Base-by-base conservation (phyloP, 805 yeast species). In the Candida caryicola region DNA sequence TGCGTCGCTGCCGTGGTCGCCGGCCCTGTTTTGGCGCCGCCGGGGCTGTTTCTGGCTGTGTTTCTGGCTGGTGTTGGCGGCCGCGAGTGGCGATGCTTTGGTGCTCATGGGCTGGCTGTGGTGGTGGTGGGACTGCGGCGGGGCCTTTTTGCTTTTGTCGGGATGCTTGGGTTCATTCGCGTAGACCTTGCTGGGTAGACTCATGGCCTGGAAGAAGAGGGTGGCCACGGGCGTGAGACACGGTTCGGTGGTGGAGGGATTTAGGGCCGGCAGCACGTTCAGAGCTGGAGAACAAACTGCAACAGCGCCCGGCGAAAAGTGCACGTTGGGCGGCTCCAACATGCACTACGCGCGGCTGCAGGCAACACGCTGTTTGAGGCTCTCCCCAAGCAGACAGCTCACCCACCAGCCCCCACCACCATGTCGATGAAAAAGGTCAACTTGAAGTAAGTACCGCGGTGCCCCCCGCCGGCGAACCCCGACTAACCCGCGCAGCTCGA, bases 401-500 rank as follows among this genome's bases (percentile, higher is more conserved):
- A 28, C 17, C 34, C 18, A 21, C 34, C 4, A 26, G 21, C 17
- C 28, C 18, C 6, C 7, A 10, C 13, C 14, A 21, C 13, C 17
- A 23, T 13, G 6, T 17, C 36, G 9, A n/a, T 31, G 13, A 51
- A 51, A 43, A 56, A 50, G 40, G 47, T 50, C 36, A 60, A 60
- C 43, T 50, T 60, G 42, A 53, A 59, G 64, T 59, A 54, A 38
- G 62, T 57, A 40, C 16, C 23, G 18, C 23, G n/a, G 2, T 4
- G 4, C 2, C 4, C 13, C 7, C 23, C 26, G 12, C 8, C 6
- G n/a, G 15, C 2, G 4, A 7, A 14, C 4, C 34, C 10, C 6
- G 21, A 40, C 44, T 42, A 42, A 45, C 44, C 27, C 15, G 33
- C 36, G 49, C 36, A 66, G 76, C 51, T 76, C 81, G 1, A 67